Conservation (phyloP, 768 basidiomycete species). For the Boletus pseudopeckii region DNA sequence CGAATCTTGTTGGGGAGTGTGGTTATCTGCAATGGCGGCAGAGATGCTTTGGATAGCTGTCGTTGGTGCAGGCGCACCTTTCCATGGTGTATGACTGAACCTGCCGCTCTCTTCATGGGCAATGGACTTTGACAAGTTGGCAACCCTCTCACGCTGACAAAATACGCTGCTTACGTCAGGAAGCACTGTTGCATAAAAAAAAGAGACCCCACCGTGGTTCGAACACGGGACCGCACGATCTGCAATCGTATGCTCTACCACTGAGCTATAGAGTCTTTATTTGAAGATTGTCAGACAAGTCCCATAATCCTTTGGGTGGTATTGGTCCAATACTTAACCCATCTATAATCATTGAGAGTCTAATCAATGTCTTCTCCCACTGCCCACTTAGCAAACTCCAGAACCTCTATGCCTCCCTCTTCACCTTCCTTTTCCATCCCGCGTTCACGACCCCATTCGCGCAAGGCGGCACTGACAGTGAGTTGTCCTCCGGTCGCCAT, state of each 20-base stretch:
- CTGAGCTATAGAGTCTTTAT: slow-evolving; percentile 36
- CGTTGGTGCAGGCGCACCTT: slow-evolving; percentile 23
- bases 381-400: slow-evolving; percentile 65
- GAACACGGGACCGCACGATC: slow-evolving; percentile 58
- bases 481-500: slow-evolving; percentile 64
- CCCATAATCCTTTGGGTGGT: not conserved
- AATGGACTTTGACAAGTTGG: slow-evolving; percentile 3
- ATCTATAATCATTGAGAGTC: not conserved
- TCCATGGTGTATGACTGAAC: slow-evolving; percentile 38
- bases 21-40: slow-evolving; percentile 58
- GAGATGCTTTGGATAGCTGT: slow-evolving; percentile 26
- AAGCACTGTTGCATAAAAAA: too few relatives aligned
- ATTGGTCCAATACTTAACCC: not conserved
- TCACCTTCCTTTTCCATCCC: slow-evolving; percentile 38
- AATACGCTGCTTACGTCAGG: slow-evolving; percentile 3
- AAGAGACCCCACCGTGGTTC: slow-evolving; percentile 51
- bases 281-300: rapidly evolving
- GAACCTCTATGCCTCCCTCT: slow-evolving; percentile 34
- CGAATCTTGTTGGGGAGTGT: slow-evolving; percentile 89
- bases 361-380: slow-evolving; percentile 44
- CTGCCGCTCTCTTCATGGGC: slow-evolving; percentile 40
- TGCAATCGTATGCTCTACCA: slow-evolving; percentile 61
- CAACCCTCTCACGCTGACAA: not conserved
- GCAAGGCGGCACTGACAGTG: slow-evolving; percentile 36
- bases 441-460: slow-evolving; percentile 51